These are phyloP conservation scores for Ophidiomyces ophidiicola DNA, from an alignment of 2,329 filamentous ascomycete genomes.

Conservation along the genomic window DNA sequence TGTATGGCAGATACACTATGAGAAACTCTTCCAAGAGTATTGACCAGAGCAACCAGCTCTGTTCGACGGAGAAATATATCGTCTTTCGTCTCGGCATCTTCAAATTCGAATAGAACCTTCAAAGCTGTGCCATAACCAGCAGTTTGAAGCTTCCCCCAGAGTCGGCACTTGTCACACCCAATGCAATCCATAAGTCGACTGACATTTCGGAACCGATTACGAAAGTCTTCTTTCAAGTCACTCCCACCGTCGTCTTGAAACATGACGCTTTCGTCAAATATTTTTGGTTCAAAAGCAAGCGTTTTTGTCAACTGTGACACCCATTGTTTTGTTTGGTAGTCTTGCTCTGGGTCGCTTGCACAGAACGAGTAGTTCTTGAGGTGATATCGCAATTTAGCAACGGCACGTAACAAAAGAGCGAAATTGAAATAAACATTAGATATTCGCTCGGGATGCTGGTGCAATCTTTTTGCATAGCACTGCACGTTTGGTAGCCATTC, in stretches of 20 bases:
- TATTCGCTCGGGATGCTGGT: conserved; percentile 75
- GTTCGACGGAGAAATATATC: conserved; percentile 70
- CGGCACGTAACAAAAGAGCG: conserved; percentile 78
- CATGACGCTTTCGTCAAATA: conserved; percentile 93
- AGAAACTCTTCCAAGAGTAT: conserved; percentile 79
- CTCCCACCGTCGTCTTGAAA: conserved; percentile 58
- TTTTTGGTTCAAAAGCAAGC: conserved; percentile 55
- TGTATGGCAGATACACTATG: conserved; percentile 64
- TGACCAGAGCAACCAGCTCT: conserved; percentile 86
- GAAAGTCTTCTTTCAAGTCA: conserved; percentile 89
- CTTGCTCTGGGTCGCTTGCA: conserved; percentile 68
- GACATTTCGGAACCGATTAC: conserved; percentile 92
- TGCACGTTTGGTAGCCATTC: conserved; percentile 81
- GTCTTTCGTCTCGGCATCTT: conserved; percentile 50
- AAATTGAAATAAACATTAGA: conserved; percentile 99
- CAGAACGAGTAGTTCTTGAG: conserved; percentile 83
- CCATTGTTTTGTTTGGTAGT: conserved; percentile 66
- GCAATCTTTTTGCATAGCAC: conserved; percentile 80
- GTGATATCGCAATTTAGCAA: conserved; percentile 78
- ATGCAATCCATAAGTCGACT: conserved; percentile 97
- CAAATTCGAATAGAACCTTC: conserved; percentile 92
- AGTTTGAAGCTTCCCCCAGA: conserved; percentile 96
- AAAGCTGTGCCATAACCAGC: conserved; percentile 88
- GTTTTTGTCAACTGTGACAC: conserved; percentile 62
- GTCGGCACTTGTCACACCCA: conserved; percentile 92